phyloP scores from a whole-genome alignment of 768 basidiomycete genomes.

The Coprinopsis cinerea region DNA sequence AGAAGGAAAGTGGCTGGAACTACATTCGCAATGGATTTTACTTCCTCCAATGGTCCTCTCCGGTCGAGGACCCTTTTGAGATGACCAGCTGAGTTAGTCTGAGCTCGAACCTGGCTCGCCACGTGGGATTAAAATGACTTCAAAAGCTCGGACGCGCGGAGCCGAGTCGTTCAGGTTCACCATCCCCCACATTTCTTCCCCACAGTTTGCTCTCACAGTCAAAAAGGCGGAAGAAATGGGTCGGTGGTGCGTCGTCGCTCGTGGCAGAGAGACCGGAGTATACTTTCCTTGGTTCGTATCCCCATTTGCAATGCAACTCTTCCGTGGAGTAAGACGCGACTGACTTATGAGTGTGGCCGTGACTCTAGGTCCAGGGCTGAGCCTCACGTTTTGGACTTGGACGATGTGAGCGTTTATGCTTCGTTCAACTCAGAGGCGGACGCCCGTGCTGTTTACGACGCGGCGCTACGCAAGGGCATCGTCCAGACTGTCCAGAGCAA shows the following conservation, averaged over 20 bases:
- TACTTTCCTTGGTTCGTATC: constrained; percentile 31
- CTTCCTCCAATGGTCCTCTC: too few relatives aligned
- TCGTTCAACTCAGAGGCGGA: not conserved
- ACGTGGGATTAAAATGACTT: constrained; percentile 1
- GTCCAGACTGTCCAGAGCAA: not conserved
- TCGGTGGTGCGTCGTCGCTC: constrained; percentile 39
- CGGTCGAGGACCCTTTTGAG: not conserved
- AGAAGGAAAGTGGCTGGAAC: not conserved
- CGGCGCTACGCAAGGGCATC: not conserved
- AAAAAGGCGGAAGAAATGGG: constrained; percentile 13
- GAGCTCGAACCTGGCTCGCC: constrained; percentile 4
- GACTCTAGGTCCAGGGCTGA: not conserved
- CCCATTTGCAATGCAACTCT: not conserved
- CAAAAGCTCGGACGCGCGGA: not conserved
- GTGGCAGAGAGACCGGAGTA: constrained; percentile 33
- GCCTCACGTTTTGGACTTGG: not conserved
- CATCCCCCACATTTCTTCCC: constrained; percentile 6
- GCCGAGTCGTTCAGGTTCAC: constrained; percentile 10
- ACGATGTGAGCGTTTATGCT: not conserved
- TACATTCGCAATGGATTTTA: not conserved
- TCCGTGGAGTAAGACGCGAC: not conserved
- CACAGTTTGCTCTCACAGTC: constrained; percentile 1
- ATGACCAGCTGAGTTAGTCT: not conserved
- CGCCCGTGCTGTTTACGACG: not conserved
- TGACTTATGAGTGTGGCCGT: not conserved